These are phyloP conservation scores for Powellomyces hirtus DNA, from an alignment of 192 early-diverging fungal genomes.

Conservation along the genomic window DNA sequence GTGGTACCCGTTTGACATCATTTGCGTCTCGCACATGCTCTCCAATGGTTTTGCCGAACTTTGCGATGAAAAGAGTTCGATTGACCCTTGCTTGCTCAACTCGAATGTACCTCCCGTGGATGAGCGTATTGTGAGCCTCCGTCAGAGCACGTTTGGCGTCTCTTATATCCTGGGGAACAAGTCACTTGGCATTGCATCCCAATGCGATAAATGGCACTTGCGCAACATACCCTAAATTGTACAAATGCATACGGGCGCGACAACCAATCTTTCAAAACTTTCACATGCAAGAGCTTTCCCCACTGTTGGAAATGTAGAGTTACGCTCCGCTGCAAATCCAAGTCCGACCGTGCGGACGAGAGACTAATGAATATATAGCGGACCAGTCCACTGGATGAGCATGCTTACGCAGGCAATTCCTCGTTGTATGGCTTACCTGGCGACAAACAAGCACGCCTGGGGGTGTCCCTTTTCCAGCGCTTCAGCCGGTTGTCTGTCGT, in stretches of 20 bases:
- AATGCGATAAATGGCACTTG: neutral
- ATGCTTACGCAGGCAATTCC: neutral
- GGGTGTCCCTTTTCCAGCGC: constrained; percentile 31
- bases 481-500: too few species aligned
- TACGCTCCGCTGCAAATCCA: constrained; percentile 52
- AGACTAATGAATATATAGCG: constrained; percentile 39
- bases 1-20: constrained; percentile 6
- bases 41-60: constrained; percentile 37
- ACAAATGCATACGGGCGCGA: constrained; percentile 75
- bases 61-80: constrained; percentile 63
- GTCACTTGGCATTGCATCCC: neutral
- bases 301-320: constrained; percentile 60
- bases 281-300: constrained; percentile 65
- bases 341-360: constrained; percentile 49
- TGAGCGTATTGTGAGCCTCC: constrained; percentile 64
- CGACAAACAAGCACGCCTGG: constrained; percentile 70
- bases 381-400: neutral
- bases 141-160: constrained; percentile 60
- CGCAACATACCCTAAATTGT: constrained; percentile 59
- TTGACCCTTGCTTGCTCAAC: constrained; percentile 77
- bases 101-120: constrained; percentile 69
- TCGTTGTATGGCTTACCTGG: constrained; percentile 48
- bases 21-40: constrained; percentile 38
- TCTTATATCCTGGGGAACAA: constrained; percentile 34
- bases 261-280: constrained; percentile 73